phyloP scores from a whole-genome alignment of 345 rosid genomes.

The Acer negundo region DNA sequence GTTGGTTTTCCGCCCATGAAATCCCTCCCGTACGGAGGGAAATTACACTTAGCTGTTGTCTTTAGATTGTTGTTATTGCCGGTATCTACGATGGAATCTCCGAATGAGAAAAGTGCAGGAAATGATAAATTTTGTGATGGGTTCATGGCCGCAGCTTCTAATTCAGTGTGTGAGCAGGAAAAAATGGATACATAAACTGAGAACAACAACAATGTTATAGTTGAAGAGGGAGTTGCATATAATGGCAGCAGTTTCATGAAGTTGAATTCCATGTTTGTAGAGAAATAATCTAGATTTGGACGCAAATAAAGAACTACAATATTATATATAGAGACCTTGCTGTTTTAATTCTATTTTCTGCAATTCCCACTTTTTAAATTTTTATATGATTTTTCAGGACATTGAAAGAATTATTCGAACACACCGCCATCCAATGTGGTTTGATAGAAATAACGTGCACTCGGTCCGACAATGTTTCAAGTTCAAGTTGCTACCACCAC shows the following conservation, averaged over 20 bases:
- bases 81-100: conserved; percentile 46
- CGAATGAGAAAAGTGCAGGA: conserved; percentile 36
- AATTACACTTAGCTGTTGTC: conserved; percentile 30
- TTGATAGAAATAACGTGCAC: too few species aligned
- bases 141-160: not conserved
- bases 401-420: too few species aligned
- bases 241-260: not conserved
- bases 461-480: too few species aligned
- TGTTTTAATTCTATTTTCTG: too few species aligned
- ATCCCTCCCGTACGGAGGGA: conserved; percentile 37
- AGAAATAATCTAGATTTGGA: too few species aligned
- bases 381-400: too few species aligned
- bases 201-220: not conserved
- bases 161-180: not conserved
- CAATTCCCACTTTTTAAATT: too few species aligned
- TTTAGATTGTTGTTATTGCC: conserved; percentile 36
- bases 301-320: too few species aligned
- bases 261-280: not conserved
- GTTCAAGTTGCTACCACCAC: too few species aligned
- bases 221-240: not conserved
- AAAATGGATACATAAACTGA: not conserved
- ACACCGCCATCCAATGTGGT: too few species aligned
- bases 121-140: not conserved
- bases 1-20: conserved; percentile 31
- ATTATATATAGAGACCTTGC: too few species aligned